Evolutionary conservation across 176 grass and related monocot species (phyloP), one percentile per base, ranked within the genome.

Genomic region (Rhipidocladum racemiflorum): DNA sequence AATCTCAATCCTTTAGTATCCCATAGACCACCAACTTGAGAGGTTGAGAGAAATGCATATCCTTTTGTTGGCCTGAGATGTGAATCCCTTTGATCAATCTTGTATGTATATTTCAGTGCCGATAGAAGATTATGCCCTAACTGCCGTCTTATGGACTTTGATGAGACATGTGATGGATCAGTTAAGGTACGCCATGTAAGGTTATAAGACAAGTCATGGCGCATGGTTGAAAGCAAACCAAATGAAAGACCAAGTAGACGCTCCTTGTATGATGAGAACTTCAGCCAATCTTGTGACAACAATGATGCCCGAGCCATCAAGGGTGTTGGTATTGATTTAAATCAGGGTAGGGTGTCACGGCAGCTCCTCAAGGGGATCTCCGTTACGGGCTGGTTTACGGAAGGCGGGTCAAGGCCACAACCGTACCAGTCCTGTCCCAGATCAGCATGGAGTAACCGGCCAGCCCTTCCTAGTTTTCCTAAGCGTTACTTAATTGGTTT

Each of bases 21-120:
- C 62, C 87, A 82, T 67, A 99, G 84, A 83, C 94, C 94, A 48
- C 86, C 92, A 76, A 99, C 61, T 85, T 95, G 96, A 90, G 92
- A 90, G 81, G 82, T 81, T 62, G 96, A 99, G 11, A 85, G 68
- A 74, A 99, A 95, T 15, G 96, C 92, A 74, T 95, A 99, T 69
- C 96, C 96, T 82, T 74, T 74, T 60, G 85, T 95, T 76, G 96
- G 96, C 81, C 96, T 99, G 21, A 93, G 39, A 77, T 76, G 28
- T 59, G 96, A 99, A 91, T 99, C 91, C 76, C 96, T 95, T 68
- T 73, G 15, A 53, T 99, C 96, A 73, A 95, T 81, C 60, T 90
- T 99, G 88, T 90, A 99, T 65, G 86, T 88, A 63, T 99, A 99
- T 81, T 93, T 99, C 72, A 99, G 62, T 40, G 92, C 91, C 70